A percentile compares a stretch with the other conserved stretches of the same genome.
Evolutionary conservation across 495 filamentous ascomycete genomes (phyloP).

Genomic region (Penicillium turbatum): DNA sequence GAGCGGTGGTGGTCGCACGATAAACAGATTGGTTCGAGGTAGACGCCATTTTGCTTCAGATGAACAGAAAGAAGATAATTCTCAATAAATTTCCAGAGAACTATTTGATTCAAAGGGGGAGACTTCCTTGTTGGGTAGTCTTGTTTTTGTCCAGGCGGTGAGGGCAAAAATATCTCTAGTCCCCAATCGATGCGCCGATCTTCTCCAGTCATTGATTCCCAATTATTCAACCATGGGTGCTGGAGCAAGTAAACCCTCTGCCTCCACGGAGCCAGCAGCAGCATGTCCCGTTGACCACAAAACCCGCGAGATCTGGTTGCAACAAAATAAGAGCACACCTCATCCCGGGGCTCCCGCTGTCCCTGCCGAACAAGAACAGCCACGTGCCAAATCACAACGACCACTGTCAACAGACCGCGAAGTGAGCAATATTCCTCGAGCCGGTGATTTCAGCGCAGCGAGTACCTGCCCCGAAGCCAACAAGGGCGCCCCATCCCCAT

Average conservation of each 20-base stretch:
- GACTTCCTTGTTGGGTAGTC: conserved; percentile 17
- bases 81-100: background rate
- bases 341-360: conserved; percentile 30
- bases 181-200: conserved; percentile 11
- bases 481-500: conserved; percentile 25
- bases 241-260: conserved; percentile 38
- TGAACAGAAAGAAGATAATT: conserved; percentile 6
- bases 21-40: conserved; percentile 52
- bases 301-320: conserved; percentile 78
- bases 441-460: conserved; percentile 36
- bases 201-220: conserved; percentile 10
- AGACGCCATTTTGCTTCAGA: conserved; percentile 43
- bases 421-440: conserved; percentile 77
- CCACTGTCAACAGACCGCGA: conserved; percentile 58
- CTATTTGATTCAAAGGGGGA: conserved; percentile 12
- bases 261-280: conserved; percentile 27
- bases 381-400: conserved; percentile 41
- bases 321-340: conserved; percentile 39
- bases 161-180: conserved; percentile 29
- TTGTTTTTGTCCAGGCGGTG: conserved; percentile 30
- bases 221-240: conserved; percentile 34
- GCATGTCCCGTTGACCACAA: conserved; percentile 85
- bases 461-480: conserved; percentile 29
- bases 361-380: conserved; percentile 24
- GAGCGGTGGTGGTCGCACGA: conserved; percentile 90